A percentile compares a stretch with the other conserved stretches of the same genome.
phyloP scores from a whole-genome alignment of 2,329 filamentous ascomycete genomes.

The Shiraia sp. region DNA sequence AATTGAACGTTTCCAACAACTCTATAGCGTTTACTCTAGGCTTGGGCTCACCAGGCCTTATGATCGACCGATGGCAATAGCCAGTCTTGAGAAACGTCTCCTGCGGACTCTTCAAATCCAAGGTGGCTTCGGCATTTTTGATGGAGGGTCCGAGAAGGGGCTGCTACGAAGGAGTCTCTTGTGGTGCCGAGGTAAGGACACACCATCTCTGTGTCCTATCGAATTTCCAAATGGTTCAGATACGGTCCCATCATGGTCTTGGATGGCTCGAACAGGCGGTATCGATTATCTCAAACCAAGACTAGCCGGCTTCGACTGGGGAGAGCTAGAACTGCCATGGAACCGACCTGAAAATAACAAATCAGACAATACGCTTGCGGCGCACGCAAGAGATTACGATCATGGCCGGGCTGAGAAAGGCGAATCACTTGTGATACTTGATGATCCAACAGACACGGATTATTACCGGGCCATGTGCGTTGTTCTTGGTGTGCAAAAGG shows the following conservation, averaged over 20 bases:
- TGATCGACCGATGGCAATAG: slow-evolving; percentile 39
- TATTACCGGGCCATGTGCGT: neutral
- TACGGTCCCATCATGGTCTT: slow-evolving; percentile 15
- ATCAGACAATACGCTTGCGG: too few species aligned
- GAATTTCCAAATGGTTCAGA: neutral
- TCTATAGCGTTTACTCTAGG: too few species aligned
- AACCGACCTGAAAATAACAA: neutral
- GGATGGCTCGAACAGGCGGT: slow-evolving; percentile 19
- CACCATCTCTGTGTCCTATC: slow-evolving; percentile 1
- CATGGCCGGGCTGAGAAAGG: too few species aligned
- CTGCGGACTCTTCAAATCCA: slow-evolving; percentile 15
- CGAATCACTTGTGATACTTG: neutral
- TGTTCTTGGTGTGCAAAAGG: slow-evolving; percentile 1
- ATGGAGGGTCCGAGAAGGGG: slow-evolving; percentile 10
- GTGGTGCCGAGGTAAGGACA: slow-evolving; percentile 6
- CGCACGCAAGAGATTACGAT: too few species aligned
- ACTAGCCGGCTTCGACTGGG: slow-evolving; percentile 15
- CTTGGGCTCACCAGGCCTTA: slow-evolving; percentile 19
- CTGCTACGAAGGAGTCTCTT: slow-evolving; percentile 12
- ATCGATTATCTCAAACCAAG: slow-evolving; percentile 16
- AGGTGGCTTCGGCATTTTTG: slow-evolving; percentile 40
- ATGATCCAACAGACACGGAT: neutral
- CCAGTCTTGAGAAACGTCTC: slow-evolving; percentile 40
- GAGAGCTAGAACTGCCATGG: slow-evolving; percentile 12
- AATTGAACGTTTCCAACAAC: too few species aligned